Base-by-base conservation (phyloP, 2,329 filamentous ascomycete species). In the Ophiocordyceps sinensis region DNA sequence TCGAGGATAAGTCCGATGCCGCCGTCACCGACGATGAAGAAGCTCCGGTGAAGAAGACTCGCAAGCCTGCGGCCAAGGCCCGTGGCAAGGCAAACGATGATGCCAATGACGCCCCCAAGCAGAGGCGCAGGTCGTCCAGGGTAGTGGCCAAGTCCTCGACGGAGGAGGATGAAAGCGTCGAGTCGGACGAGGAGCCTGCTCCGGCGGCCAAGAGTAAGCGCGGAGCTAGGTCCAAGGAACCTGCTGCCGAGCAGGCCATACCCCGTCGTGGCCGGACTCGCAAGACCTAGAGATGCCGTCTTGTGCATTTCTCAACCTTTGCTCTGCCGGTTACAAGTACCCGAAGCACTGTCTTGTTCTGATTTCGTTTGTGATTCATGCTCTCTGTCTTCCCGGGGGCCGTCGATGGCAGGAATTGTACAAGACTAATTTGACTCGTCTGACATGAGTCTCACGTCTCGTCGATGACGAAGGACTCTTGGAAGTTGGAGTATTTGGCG, bases 121-220 rank as follows among this genome's bases (percentile, higher is more conserved):
- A 37, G 17, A 34, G 35, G 9, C 36, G 42, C n/a, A 38, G 29
- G 38, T 37, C 43, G 5, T 29, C 40, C 21, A 41, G 36, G 15
- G 38, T 39, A 7, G 39, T 28, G 2, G 38, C 40, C n/a, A 42
- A 43, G 39, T 36, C 42, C 7, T 41, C 43, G 3, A 29, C 37
- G 3, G 40, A 47, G 9, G 43, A 47, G 14, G 40, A 38, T 17
- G 43, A 41, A 1, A 28, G 34, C 15, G 35, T n/a, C 29, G 39
- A 44, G 15, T n/a, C 39, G 6, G 40, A 43, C 17, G 44, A 42
- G 17, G 44, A 48, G 36, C 43, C 46, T 28, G 57, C 50, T 5
- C 49, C 58, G 12, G 64, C 58, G 51, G 46, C 54, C 36, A 49
- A 44, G 40, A 40, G 37, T 28, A 61, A 57, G 49, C 50, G 51